phyloP scores from a whole-genome alignment of 2,329 filamentous ascomycete genomes.

The Fusarium albosuccineum region DNA sequence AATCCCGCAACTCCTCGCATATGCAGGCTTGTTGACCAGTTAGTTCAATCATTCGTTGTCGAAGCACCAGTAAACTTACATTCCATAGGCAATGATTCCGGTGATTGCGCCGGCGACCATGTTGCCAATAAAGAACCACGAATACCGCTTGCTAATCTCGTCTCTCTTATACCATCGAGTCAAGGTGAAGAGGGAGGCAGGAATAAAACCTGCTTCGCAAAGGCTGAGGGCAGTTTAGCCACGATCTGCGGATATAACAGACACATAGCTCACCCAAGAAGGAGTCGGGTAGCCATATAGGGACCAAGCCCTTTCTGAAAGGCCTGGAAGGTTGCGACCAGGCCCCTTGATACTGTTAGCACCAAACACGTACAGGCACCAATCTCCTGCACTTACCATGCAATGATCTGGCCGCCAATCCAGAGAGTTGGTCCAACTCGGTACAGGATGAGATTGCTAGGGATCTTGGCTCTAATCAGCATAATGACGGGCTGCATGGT shows the following conservation, averaged over 20 bases:
- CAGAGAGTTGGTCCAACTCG: constrained; percentile 59
- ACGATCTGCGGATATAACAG: not conserved
- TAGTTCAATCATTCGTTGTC: not conserved
- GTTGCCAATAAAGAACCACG: constrained; percentile 59
- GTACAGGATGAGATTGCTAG: constrained; percentile 62
- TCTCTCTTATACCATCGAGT: constrained; percentile 60
- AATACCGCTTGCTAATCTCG: constrained; percentile 59
- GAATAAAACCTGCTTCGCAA: constrained; percentile 53
- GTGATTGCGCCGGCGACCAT: constrained; percentile 55
- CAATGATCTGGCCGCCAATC: constrained; percentile 49
- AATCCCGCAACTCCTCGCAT: constrained; percentile 58
- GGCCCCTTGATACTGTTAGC: constrained; percentile 46
- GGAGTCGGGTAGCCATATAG: constrained; percentile 53
- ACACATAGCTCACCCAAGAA: constrained; percentile 30
- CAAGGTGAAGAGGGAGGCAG: constrained; percentile 59
- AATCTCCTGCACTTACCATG: constrained; percentile 49
- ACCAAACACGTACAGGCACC: constrained; percentile 17
- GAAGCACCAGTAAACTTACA: not conserved
- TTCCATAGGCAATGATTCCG: constrained; percentile 57
- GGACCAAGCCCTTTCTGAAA: constrained; percentile 48
- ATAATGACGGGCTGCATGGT: not conserved
- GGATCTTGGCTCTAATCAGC: constrained; percentile 48
- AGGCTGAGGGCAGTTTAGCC: constrained; percentile 12
- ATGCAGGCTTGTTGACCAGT: constrained; percentile 14
- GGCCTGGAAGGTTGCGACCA: constrained; percentile 51